Evolutionary conservation across 306 rosid genomes (phyloP), one percentile per base, ranked within the genome.

Genomic region (Inga oerstediana): DNA sequence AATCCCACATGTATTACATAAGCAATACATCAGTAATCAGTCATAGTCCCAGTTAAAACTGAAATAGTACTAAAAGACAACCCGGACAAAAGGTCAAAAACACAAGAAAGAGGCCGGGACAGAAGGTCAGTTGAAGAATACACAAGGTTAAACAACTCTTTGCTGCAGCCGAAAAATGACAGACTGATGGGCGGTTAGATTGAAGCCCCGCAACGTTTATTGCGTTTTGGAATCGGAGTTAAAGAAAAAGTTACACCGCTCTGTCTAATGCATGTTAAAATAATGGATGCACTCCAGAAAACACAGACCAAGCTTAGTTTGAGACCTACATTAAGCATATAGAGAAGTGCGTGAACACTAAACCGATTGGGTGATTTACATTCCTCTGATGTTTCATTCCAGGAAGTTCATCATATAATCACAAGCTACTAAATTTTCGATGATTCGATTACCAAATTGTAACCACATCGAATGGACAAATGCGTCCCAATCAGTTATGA

Each of bases 401-500:
- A 39, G 43, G 8, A 39, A 39, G 43, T 13, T 62, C 9, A 2
- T 64, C 12, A 56, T 30, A 64, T 32, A 64, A 64, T 27, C 8
- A 30, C 39, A 59, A 75, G 14, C 32, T 3, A 49, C 56, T 10
- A 51, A 14, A 44, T 56, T 70, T 45, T 62, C 11, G 17, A 62
- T 62, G 17, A 62, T 6, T 62, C 34, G 72, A 78, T 70, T 10
- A 68, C 70, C 43, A 80, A 85, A 35, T 49, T 12, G 66, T 52
- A 80, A 81, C 87, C 87, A 93, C 97, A 97, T 93, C 89, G 87
- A 93, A 91, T 32, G 84, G 74, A 91, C 82, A 54, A 94, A 74
- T 37, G 97, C 97, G 27, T 93, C 97, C 59, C 97, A 94, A 71
- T 91, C 93, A 10, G 19, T 80, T 76, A 82, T 91, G 97, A 78